These are phyloP conservation scores for Earliella scabrosa DNA, from an alignment of 1,284 basidiomycete genomes.

Conservation along the genomic window DNA sequence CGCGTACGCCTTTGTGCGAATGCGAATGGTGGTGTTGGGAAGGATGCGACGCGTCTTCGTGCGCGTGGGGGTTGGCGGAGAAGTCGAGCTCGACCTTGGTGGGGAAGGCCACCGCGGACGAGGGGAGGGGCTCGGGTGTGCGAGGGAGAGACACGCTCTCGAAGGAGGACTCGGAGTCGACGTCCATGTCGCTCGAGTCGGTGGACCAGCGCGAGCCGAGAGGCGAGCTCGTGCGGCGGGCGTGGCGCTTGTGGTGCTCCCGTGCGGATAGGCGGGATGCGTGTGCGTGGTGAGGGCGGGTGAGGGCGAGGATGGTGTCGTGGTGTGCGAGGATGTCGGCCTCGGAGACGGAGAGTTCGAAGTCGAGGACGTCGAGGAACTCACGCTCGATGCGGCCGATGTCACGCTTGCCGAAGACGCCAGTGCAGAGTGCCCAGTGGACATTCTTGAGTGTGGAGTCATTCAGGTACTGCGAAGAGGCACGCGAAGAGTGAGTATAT, in stretches of 20 bases:
- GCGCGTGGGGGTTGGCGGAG: conserved; percentile 10
- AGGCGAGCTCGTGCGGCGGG: conserved; percentile 25
- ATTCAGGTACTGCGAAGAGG: conserved; percentile 60
- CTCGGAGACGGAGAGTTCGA: conserved; percentile 66
- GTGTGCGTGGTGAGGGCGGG: conserved; percentile 26
- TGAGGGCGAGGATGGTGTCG: conserved; percentile 51
- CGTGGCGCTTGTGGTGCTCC: conserved; percentile 21
- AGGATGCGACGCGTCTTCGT: conserved; percentile 9
- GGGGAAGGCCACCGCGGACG: conserved; percentile 14
- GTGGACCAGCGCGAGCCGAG: conserved; percentile 31
- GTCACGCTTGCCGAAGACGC: conserved; percentile 78
- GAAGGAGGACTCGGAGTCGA: conserved; percentile 31
- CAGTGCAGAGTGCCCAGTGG: conserved; percentile 79
- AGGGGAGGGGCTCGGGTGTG: conserved; percentile 28
- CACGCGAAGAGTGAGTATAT: conserved; percentile 19
- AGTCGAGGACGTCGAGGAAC: conserved; percentile 77
- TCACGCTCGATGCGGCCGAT: conserved; percentile 78
- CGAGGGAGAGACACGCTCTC: conserved; percentile 29
- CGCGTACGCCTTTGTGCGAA: conserved; percentile 14
- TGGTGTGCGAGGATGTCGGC: conserved; percentile 67
- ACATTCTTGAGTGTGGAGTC: conserved; percentile 79
- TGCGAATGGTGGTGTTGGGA: neutral
- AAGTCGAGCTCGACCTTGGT: conserved; percentile 21
- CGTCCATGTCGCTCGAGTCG: conserved; percentile 32
- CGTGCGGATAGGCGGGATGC: conserved; percentile 21